Percentiles rank a stretch among this genome's conserved stretches.
phyloP scores from a whole-genome alignment of 2,329 filamentous ascomycete genomes.

The Diaporthe sp. region DNA sequence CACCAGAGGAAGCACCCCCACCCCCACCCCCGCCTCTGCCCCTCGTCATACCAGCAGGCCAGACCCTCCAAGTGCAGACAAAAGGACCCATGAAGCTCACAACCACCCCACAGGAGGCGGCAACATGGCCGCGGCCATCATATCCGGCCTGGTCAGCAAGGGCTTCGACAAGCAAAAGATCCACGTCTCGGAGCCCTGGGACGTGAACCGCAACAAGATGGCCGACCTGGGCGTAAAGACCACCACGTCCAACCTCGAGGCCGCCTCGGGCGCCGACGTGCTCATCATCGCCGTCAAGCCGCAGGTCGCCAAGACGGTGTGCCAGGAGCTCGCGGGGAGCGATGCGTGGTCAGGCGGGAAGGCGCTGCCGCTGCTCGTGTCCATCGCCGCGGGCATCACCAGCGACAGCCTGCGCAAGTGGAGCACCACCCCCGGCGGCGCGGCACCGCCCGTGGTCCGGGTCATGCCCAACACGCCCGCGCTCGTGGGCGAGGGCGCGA shows the following conservation, averaged over 20 bases:
- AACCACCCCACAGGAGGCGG: constrained; percentile 50
- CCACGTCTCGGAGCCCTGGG: constrained; percentile 61
- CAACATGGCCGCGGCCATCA: constrained; percentile 65
- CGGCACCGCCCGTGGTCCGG: constrained; percentile 56
- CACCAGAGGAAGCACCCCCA: background rate
- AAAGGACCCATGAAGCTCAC: background rate
- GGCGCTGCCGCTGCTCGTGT: constrained; percentile 56
- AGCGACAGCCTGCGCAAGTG: constrained; percentile 55
- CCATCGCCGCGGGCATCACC: constrained; percentile 61
- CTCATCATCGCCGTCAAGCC: constrained; percentile 63
- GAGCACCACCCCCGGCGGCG: constrained; percentile 50
- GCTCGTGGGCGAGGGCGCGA: constrained; percentile 60
- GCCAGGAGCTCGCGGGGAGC: constrained; percentile 54
- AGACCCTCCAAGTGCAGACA: background rate
- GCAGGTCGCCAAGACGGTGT: constrained; percentile 58
- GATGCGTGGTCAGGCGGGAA: constrained; percentile 44
- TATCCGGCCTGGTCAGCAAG: constrained; percentile 57
- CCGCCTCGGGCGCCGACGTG: constrained; percentile 54
- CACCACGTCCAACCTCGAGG: constrained; percentile 58
- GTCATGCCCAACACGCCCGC: constrained; percentile 66
- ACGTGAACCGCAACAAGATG: constrained; percentile 63
- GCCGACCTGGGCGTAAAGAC: constrained; percentile 56
- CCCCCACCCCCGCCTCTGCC: background rate
- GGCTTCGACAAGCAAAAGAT: constrained; percentile 53
- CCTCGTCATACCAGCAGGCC: background rate